Evolutionary conservation across 805 yeast genomes (phyloP), one percentile per base, ranked within the genome.

Genomic region (Kazachstania taianensis): DNA sequence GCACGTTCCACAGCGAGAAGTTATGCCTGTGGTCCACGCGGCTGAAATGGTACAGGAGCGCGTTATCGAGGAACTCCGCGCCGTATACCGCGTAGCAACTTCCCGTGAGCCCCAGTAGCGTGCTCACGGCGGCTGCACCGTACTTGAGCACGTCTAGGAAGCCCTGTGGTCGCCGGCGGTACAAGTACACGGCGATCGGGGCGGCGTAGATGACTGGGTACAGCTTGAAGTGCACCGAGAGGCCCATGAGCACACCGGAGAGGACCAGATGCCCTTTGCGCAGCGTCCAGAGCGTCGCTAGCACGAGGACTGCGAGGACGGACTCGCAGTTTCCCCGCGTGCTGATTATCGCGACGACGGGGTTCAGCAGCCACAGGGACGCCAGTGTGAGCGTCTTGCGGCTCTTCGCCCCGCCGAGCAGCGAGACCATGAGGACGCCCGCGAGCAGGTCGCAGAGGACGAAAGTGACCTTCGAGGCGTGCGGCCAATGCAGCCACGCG

Each of bases 321-420:
- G 96, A 86, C 52, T 92, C 98, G 0, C 95, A 81, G 19, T 92
- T 82, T 1, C 98, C 98, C 31, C 98, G 67, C 0, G 96, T 85
- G 44, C 89, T 78, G 33, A 92, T 92, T 1, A 94, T 85, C 22
- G 80, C 74, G 1, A 87, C 97, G 92, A 92, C 82, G 12, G 98
- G 97, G 54, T 92, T 92, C 46, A 85, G 65, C 14, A 92, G 65
- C 97, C 97, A 92, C 5, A 89, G 61, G 3, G 37, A 44, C 9
- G 69, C 24, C 2, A 30, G 14, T 4, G 13, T 39, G 9, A 44
- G 28, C 19, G 32, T 38, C 20, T 28, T 5, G 22, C 19, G 6
- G 17, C 32, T 9, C 17, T 12, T 4, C 20, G 61, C 45, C 12
- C 25, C 12, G 25, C 25, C 12, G 37, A 73, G 54, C 5, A 70